Evolutionary conservation across 2,329 filamentous ascomycete genomes (phyloP), one percentile per base, ranked within the genome.

Genomic region (Colletotrichum plurivorum): DNA sequence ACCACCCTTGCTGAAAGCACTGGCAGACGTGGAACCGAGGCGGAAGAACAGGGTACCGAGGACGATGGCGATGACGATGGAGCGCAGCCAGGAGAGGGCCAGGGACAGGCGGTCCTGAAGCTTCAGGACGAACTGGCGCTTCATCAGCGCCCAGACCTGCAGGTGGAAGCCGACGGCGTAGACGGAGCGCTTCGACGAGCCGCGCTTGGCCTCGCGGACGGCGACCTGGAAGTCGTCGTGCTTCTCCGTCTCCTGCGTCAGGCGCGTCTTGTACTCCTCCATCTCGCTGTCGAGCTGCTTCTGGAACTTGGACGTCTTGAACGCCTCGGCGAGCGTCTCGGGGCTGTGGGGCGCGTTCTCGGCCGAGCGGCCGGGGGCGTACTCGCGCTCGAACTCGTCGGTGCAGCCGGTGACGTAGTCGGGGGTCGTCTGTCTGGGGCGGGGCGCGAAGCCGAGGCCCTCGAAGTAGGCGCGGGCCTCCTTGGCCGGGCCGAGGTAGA

Each of bases 391-490:
- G 72, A 93, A 95, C n/a, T 92, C 88, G 76, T 95, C 93, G 2
- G 93, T 96, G 77, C 92, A 94, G 49, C 92, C 92, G 0, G 93
- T 95, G 12, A 96, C 83, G 74, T 94, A 96, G 76, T 96, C 93
- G 0, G 93, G 92, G 0, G 91, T 94, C 0, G 93, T 96, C 78
- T 95, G 92, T 58, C 93, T 87, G 1, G 92, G 92, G 58, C 92
- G 92, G 8, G 91, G 87, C 6, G 89, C 84, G 76, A 94, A 96
- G 0, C 94, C 94, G 1, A 96, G 87, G 1, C 87, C 82, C 75
- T 95, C 93, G 69, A 96, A 95, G 78, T 95, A 95, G 56, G 80
- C 80, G 27, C 92, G 85, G 1, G 93, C 93, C 71, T 93, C 88
- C 1, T 84, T 79, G 0, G 88, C 82, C 0, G 91, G 90, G 1